A percentile compares a stretch with the other conserved stretches of the same genome.
Evolutionary conservation across 371 early-diverging fungal species (phyloP).

Genomic region (Synchytrium microbalum): DNA sequence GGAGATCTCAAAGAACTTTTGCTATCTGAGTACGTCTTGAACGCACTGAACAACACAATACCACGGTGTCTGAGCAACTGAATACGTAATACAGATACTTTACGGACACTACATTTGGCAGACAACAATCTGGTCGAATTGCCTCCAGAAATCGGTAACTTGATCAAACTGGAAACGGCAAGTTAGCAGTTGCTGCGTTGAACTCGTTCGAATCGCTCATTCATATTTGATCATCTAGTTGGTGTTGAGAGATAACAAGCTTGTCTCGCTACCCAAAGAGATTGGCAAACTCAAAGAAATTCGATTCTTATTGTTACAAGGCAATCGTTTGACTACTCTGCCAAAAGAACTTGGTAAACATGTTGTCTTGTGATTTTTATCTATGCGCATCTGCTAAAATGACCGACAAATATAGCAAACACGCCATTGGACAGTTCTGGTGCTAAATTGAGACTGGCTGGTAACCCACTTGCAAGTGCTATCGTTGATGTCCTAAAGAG

Average conservation of each 20-base stretch:
- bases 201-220: no score
- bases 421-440: conserved; percentile 9
- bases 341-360: conserved; percentile 25
- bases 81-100: conserved; percentile 28
- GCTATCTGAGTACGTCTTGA: conserved; percentile 24
- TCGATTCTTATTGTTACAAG: conserved; percentile 16
- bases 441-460: conserved; percentile 14
- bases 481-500: conserved; percentile 14
- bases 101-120: conserved; percentile 26
- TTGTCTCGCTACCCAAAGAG: conserved; percentile 21
- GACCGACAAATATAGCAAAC: conserved; percentile 17
- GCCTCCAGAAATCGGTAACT: conserved; percentile 31
- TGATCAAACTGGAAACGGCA: conserved; percentile 20
- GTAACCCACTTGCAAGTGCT: conserved; percentile 17
- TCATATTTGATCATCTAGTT: conserved; percentile 11
- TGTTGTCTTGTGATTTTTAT: conserved; percentile 8
- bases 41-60: no score
- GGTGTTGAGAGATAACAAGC: conserved; percentile 27
- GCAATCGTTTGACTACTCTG: conserved; percentile 25
- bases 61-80: no score
- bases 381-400: conserved; percentile 23
- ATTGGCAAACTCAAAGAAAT: conserved; percentile 21
- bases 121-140: conserved; percentile 27
- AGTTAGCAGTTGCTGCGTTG: background rate
- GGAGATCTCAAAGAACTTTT: conserved; percentile 26